Evolutionary conservation across 2,329 filamentous ascomycete species (phyloP).

Genomic region (Coleophoma crateriformis): DNA sequence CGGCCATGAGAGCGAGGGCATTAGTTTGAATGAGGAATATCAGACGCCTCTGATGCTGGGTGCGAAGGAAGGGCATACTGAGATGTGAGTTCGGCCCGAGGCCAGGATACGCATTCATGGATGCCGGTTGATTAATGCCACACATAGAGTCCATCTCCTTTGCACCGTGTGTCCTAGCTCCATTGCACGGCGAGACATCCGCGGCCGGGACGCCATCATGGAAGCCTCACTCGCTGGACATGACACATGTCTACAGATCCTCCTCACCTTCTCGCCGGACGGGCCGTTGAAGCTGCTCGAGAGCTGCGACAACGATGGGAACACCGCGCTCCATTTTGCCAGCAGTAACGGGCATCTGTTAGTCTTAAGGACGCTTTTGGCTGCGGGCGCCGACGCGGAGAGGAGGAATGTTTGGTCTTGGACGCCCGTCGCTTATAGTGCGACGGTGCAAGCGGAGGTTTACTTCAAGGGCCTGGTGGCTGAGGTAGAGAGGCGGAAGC

Average conservation of each 20-base stretch:
- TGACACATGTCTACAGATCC: conserved; percentile 59
- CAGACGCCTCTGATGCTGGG: conserved; percentile 82
- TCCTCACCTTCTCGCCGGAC: conserved; percentile 52
- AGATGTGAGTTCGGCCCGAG: conserved; percentile 36
- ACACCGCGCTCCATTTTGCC: conserved; percentile 83
- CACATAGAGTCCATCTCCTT: conserved; percentile 55
- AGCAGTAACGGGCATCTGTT: conserved; percentile 76
- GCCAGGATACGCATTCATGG: not conserved
- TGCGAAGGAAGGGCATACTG: conserved; percentile 61
- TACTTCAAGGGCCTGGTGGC: conserved; percentile 74
- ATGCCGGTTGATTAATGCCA: not conserved
- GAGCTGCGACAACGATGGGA: conserved; percentile 65
- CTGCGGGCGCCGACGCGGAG: conserved; percentile 71
- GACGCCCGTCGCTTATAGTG: conserved; percentile 78
- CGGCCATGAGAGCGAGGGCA: conserved; percentile 64
- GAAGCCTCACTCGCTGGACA: conserved; percentile 54
- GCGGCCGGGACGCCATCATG: conserved; percentile 69
- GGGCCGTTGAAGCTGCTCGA: conserved; percentile 30
- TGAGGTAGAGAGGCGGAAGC: conserved; percentile 61
- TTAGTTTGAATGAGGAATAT: conserved; percentile 72
- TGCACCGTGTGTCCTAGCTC: conserved; percentile 51
- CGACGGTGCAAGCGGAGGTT: conserved; percentile 77
- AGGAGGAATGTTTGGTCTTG: conserved; percentile 72
- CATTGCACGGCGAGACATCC: conserved; percentile 51
- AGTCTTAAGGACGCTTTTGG: conserved; percentile 69